Conservation (phyloP, 345 rosid genomes). For the Populus alba region DNA sequence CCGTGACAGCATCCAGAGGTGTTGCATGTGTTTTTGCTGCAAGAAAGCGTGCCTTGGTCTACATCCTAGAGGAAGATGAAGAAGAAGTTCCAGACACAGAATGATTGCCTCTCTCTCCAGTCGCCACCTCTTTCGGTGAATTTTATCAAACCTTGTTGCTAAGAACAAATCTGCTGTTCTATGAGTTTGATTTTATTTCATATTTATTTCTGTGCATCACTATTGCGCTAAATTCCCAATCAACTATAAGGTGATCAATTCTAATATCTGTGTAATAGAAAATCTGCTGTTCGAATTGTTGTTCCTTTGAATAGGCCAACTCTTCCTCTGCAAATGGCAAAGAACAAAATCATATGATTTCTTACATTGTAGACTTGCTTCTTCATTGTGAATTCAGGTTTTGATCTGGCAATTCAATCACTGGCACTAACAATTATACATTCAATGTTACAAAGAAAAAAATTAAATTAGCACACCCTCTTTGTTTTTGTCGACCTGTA, state of each 20-base stretch:
- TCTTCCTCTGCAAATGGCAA: neutral
- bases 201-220: neutral
- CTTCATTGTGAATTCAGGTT: neutral
- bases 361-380: neutral
- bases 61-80: slow-evolving; percentile 73
- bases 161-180: neutral
- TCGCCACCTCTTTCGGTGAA: neutral
- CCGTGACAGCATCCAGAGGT: slow-evolving; percentile 61
- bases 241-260: neutral
- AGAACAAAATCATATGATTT: neutral
- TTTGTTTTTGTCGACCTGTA: neutral
- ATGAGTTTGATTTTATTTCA: neutral
- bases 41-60: slow-evolving; percentile 65
- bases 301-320: neutral
- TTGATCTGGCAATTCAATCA: neutral
- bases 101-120: neutral
- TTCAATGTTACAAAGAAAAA: neutral
- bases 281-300: neutral
- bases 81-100: slow-evolving; percentile 38
- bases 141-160: neutral
- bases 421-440: neutral
- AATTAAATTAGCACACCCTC: neutral
- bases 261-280: too few relatives aligned
- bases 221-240: neutral
- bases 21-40: slow-evolving; percentile 70